Evolutionary conservation across 2,329 filamentous ascomycete genomes (phyloP).

Genomic region (Exophiala sp.): DNA sequence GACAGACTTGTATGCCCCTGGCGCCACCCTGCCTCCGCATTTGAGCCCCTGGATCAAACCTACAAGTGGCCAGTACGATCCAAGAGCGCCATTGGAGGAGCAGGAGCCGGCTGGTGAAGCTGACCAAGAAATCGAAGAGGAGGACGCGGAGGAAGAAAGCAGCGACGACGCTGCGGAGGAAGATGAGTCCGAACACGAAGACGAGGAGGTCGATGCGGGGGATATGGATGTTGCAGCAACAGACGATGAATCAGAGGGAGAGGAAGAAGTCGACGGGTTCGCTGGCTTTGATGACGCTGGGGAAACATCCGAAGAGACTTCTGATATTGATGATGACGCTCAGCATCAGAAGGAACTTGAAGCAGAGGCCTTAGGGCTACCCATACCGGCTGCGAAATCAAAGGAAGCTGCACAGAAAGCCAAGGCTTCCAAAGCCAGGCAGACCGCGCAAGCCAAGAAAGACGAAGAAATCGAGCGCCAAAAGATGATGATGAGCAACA

Average conservation of each 20-base stretch:
- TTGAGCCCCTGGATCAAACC: conserved; percentile 91
- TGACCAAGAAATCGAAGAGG: conserved; percentile 51
- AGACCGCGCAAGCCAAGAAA: conserved; percentile 57
- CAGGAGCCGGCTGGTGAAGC: conserved; percentile 85
- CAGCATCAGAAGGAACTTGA: conserved; percentile 86
- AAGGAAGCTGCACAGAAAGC: conserved; percentile 59
- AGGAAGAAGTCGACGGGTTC: conserved; percentile 45
- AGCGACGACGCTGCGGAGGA: conserved; percentile 32
- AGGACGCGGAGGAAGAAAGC: conserved; percentile 34
- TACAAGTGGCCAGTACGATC: conserved; percentile 83
- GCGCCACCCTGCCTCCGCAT: conserved; percentile 84
- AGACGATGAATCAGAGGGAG: conserved; percentile 40
- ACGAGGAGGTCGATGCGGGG: conserved; percentile 37
- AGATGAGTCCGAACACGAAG: conserved; percentile 40
- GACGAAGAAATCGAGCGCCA: conserved; percentile 84
- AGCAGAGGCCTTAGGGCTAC: conserved; percentile 72
- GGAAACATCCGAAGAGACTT: conserved; percentile 43
- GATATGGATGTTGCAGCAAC: conserved; percentile 44
- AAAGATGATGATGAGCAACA: conserved; percentile 97
- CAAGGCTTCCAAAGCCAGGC: conserved; percentile 62
- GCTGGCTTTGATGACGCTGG: conserved; percentile 51
- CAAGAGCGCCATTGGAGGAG: conserved; percentile 74
- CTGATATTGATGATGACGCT: conserved; percentile 55
- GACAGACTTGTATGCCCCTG: conserved; percentile 82
- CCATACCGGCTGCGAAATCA: conserved; percentile 43